Conservation (phyloP, 257 asterid genomes). For the Voacanga thouarsii region DNA sequence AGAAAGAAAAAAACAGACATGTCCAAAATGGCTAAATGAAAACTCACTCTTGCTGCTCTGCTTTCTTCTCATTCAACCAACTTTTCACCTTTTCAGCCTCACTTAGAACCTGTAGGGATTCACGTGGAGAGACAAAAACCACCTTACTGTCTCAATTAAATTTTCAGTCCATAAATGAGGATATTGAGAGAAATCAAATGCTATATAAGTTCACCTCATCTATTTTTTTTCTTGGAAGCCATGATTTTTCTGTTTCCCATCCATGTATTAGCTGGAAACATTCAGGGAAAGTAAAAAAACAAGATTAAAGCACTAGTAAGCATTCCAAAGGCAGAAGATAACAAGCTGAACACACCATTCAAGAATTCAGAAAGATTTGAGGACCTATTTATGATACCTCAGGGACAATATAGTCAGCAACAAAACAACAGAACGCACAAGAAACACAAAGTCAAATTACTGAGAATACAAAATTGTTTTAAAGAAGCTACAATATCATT, state of each 20-base stretch:
- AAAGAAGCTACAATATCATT: too few species aligned
- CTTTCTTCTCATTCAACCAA: slow-evolving; percentile 86
- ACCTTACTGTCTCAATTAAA: not conserved
- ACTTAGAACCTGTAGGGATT: slow-evolving; percentile 44
- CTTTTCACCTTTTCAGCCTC: slow-evolving; percentile 75
- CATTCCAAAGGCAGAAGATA: not conserved
- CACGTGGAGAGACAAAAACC: not conserved
- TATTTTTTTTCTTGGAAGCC: slow-evolving; percentile 83
- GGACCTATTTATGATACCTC: not conserved
- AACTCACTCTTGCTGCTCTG: slow-evolving; percentile 79
- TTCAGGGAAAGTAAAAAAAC: not conserved
- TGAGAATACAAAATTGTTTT: not conserved
- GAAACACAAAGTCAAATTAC: not conserved
- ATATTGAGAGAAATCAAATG: slow-evolving; percentile 13
- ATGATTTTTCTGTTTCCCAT: slow-evolving; percentile 82
- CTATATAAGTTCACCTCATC: slow-evolving; percentile 59
- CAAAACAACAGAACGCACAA: not conserved
- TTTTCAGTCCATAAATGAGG: not conserved
- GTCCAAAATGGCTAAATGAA: not conserved
- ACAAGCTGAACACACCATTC: not conserved
- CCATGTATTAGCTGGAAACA: slow-evolving; percentile 57
- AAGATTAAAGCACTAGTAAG: slow-evolving; percentile 15
- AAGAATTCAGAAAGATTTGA: not conserved
- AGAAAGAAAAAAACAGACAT: not conserved
- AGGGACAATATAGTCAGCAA: not conserved